Percentiles rank a stretch among this genome's conserved stretches.
Conservation (phyloP, 371 early-diverging fungal genomes). For the Actinomortierella wolfii region DNA sequence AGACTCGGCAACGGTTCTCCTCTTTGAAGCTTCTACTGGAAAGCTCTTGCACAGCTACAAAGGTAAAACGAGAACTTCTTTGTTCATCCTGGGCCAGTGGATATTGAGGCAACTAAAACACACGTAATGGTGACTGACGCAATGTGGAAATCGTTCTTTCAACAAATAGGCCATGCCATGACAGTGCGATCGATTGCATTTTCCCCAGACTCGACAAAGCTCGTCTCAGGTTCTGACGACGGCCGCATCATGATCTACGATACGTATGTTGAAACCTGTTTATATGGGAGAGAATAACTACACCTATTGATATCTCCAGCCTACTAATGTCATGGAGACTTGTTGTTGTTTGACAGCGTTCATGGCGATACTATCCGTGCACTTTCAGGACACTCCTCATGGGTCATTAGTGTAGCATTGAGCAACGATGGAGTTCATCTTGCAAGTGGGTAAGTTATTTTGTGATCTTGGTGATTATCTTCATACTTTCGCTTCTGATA, state of each 20-base stretch:
- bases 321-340: no score
- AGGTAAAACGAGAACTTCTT: constrained; percentile 3
- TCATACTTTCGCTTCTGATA: constrained; percentile 10
- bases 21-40: constrained; percentile 63
- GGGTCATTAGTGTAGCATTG: constrained; percentile 75
- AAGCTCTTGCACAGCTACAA: constrained; percentile 28
- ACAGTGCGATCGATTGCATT: constrained; percentile 75
- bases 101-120: neutral
- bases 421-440: constrained; percentile 75
- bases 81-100: neutral
- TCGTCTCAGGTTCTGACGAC: constrained; percentile 82
- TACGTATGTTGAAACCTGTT: no score
- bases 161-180: constrained; percentile 74
- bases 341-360: constrained; percentile 21
- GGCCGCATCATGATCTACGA: constrained; percentile 84
- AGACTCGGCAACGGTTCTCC: constrained; percentile 69
- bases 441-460: constrained; percentile 66
- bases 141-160: no score
- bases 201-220: constrained; percentile 70
- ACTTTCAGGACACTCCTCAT: constrained; percentile 75
- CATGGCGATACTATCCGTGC: constrained; percentile 78
- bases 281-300: no score
- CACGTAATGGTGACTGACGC: no score
- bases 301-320: no score
- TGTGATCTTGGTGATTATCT: no score